These are phyloP conservation scores for Rhodotorula sp. DNA, from an alignment of 1,284 basidiomycete species.

Conservation along the genomic window DNA sequence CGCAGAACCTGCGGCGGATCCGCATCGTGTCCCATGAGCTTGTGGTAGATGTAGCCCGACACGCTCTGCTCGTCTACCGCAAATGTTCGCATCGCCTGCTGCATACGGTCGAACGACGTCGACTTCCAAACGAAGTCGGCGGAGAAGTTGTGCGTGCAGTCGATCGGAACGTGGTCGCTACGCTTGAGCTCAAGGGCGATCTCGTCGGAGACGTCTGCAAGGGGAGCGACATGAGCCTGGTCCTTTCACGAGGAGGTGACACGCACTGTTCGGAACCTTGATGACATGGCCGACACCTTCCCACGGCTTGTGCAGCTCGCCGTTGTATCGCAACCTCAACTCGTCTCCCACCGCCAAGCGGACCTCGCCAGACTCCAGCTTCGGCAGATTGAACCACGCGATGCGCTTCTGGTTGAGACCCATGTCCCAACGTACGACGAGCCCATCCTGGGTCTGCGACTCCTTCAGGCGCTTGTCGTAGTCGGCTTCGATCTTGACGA, in stretches of 20 bases:
- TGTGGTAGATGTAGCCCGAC: constrained; percentile 98
- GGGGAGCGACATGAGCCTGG: neutral
- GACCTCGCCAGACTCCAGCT: constrained; percentile 96
- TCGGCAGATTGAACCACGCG: constrained; percentile 94
- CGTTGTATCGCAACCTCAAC: constrained; percentile 81
- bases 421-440: constrained; percentile 93
- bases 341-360: constrained; percentile 96
- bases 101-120: constrained; percentile 98
- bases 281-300: constrained; percentile 97
- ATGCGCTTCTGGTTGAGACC: constrained; percentile 97
- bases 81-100: constrained; percentile 98
- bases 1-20: constrained; percentile 75
- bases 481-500: constrained; percentile 99
- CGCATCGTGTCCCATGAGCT: constrained; percentile 92
- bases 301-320: constrained; percentile 87
- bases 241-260: neutral
- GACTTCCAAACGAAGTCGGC: constrained; percentile 99
- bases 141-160: constrained; percentile 90
- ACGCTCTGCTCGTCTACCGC: constrained; percentile 99
- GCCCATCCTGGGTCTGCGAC: constrained; percentile 95
- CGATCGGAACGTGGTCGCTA: constrained; percentile 87
- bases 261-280: constrained; percentile 96
- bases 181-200: constrained; percentile 89
- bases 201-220: constrained; percentile 91
- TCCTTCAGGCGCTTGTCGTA: constrained; percentile 98